phyloP scores from a whole-genome alignment of 805 yeast species.

The Jamesozyma hellenica region DNA sequence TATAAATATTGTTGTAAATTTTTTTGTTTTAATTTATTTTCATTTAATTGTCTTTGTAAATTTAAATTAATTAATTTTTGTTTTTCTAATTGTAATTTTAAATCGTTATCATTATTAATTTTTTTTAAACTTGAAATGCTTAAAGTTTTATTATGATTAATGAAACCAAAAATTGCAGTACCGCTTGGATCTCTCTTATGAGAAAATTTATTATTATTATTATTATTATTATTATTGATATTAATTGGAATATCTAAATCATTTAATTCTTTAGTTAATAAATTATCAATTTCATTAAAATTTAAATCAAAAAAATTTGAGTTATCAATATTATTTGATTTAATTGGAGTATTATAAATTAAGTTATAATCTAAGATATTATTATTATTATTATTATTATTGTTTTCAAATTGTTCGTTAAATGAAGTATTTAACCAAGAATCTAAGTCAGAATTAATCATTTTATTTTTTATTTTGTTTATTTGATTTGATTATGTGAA shows the following conservation, averaged over 20 bases:
- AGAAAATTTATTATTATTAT: constrained; percentile 8
- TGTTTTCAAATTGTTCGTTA: constrained; percentile 1
- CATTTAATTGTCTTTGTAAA: constrained; percentile 22
- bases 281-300: constrained; percentile 44
- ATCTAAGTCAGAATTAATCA: constrained; percentile 4
- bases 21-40: constrained; percentile 23
- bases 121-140: constrained; percentile 42
- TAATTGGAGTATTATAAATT: background rate
- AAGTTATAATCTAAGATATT: background rate
- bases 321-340: constrained; percentile 14
- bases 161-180: constrained; percentile 69
- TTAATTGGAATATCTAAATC: constrained; percentile 53
- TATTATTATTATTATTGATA: background rate
- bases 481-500: too few species aligned
- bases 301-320: constrained; percentile 33
- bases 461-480: too few species aligned
- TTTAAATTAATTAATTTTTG: constrained; percentile 25
- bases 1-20: constrained; percentile 19
- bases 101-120: constrained; percentile 8
- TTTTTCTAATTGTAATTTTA: constrained; percentile 23
- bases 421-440: constrained; percentile 16
- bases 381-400: background rate
- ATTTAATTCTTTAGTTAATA: constrained; percentile 47
- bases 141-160: constrained; percentile 51
- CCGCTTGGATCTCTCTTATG: constrained; percentile 65